Evolutionary conservation across 306 rosid genomes (phyloP), one percentile per base, ranked within the genome.

Genomic region (Luffa acutangula): DNA sequence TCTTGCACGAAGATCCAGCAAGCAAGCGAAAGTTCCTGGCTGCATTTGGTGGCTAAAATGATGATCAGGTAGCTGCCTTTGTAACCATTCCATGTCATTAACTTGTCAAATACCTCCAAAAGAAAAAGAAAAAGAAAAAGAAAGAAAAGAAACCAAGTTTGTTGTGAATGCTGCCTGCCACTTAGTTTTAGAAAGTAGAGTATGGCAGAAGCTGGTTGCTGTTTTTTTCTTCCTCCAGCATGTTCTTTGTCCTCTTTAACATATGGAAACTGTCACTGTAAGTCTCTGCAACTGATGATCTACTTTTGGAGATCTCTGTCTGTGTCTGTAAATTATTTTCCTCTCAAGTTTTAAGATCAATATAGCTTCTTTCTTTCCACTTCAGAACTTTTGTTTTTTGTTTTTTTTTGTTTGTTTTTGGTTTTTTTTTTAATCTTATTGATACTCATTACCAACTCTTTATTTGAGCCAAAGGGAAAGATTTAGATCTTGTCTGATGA

Each of bases 21-120:
- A 91, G 91, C 91, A 89, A 85, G 89, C 82, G 78, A 85, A 92
- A 91, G 89, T 91, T 89, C 83, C 80, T 95, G 75, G 85, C 91
- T 53, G 93, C 97, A 15, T 79, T 89, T 41, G 89, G 89, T 80
- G 82, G 86, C 84, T 89, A 85, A 87, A 25, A 25, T 25, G 15
- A 25, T 31, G 41, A 49, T 75, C 78, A 52, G 48, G 37, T 70
- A 70, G 59, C 78, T 73, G 7, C 42, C 59, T 46, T 7, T 73
- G 37, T 49, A 73, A 49, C 13, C 59, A 48, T 73, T 73, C 7
- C 14, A 33, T 49, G 60, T 15, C 21, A 31, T 33, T 7, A 75
- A 74, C 78, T 74, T 51, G 62, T 49, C 42, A 25, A 48, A 46
- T 48, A 73, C 14, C 77, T 52, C 3, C 59, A 51, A 74, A 74